phyloP scores from a whole-genome alignment of 257 asterid species.

The Nicotiana otophora region DNA sequence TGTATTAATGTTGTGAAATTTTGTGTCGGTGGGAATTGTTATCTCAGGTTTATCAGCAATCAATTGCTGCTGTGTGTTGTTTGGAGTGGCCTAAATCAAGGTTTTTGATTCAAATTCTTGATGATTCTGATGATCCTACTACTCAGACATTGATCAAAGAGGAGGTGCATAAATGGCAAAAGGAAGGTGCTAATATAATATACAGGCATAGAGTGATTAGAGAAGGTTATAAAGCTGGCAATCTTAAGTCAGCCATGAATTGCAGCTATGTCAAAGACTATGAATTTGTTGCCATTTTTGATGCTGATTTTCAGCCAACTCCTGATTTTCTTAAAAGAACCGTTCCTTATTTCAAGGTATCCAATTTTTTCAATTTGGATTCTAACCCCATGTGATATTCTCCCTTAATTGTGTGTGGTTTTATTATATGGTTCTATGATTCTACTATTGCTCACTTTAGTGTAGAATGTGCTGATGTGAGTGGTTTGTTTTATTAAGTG shows the following conservation, averaged over 20 bases:
- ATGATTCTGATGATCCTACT: slow-evolving; percentile 77
- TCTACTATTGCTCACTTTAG: not conserved
- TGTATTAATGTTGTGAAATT: not conserved
- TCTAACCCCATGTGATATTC: not conserved
- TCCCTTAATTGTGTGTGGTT: not conserved
- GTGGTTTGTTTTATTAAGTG: not conserved
- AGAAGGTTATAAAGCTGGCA: slow-evolving; percentile 95
- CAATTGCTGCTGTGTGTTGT: slow-evolving; percentile 85
- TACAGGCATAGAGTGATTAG: slow-evolving; percentile 84
- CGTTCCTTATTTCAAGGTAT: slow-evolving; percentile 87
- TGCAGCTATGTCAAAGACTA: slow-evolving; percentile 89
- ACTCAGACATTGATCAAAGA: slow-evolving; percentile 63
- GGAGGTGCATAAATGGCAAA: slow-evolving; percentile 84
- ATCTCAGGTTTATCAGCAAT: slow-evolving; percentile 83
- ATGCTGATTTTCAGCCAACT: slow-evolving; percentile 90
- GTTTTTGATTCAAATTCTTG: slow-evolving; percentile 74
- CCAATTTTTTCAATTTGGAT: not conserved
- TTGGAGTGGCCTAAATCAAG: slow-evolving; percentile 89
- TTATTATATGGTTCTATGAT: not conserved
- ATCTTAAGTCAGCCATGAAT: slow-evolving; percentile 88
- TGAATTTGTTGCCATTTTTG: slow-evolving; percentile 87
- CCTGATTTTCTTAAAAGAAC: slow-evolving; percentile 76
- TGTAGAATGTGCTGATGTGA: not conserved
- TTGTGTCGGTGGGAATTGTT: not conserved
- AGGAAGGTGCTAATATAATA: slow-evolving; percentile 66